These are phyloP conservation scores for Penicillium sp. DNA, from an alignment of 2,329 filamentous ascomycete genomes.

Conservation along the genomic window DNA sequence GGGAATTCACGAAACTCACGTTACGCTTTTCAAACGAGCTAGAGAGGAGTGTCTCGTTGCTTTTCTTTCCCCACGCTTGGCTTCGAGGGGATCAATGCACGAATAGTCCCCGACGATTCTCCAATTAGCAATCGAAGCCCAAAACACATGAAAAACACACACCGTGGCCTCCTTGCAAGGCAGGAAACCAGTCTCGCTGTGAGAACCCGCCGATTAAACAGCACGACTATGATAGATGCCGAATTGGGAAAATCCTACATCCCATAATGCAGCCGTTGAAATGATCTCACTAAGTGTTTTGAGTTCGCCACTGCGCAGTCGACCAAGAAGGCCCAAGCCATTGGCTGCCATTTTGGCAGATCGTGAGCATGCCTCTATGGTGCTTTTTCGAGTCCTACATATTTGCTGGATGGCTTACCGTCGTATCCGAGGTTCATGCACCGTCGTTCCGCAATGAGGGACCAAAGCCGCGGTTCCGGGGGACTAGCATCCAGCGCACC, in stretches of 20 bases:
- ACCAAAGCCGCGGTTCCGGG: slow-evolving; percentile 12
- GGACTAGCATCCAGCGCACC: slow-evolving; percentile 27
- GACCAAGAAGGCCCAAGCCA: not conserved
- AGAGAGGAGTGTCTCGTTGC: not conserved
- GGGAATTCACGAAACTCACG: slow-evolving; percentile 7
- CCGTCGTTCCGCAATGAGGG: slow-evolving; percentile 11
- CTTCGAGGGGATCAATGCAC: not conserved
- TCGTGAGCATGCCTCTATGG: not conserved
- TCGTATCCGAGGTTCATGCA: slow-evolving; percentile 23
- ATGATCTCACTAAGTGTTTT: not conserved
- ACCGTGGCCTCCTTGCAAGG: too few relatives aligned
- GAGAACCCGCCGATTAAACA: not conserved
- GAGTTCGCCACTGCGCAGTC: slow-evolving; percentile 5
- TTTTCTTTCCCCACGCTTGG: not conserved
- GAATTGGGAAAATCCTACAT: not conserved
- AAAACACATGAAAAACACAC: not conserved
- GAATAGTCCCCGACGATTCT: slow-evolving; percentile 1
- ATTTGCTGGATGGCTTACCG: not conserved
- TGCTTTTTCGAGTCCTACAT: not conserved
- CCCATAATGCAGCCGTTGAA: not conserved
- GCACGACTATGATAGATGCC: not conserved
- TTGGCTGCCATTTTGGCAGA: not conserved
- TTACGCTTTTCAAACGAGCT: slow-evolving; percentile 5
- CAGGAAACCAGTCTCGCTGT: not conserved
- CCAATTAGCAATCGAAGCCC: not conserved